Evolutionary conservation across 2,329 filamentous ascomycete genomes (phyloP).

Genomic region (Myrmaecium sp.): DNA sequence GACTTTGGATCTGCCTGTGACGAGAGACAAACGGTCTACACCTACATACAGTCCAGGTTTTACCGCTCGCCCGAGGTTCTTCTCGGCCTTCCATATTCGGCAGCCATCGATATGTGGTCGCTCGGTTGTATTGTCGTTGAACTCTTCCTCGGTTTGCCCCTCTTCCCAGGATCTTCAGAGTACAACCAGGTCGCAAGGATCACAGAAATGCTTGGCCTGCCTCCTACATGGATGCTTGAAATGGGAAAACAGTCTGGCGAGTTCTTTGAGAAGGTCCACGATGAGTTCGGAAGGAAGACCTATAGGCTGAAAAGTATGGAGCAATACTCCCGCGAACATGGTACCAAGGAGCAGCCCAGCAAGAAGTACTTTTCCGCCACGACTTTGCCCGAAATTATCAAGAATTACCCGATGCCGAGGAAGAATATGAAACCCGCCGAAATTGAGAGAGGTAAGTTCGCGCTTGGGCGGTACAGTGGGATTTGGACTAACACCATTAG

Average conservation of each 20-base stretch:
- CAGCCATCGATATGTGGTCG: constrained; percentile 99
- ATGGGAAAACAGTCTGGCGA: constrained; percentile 96
- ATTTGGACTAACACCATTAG: constrained; percentile 30
- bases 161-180: constrained; percentile 94
- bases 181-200: constrained; percentile 97
- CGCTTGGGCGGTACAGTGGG: neutral
- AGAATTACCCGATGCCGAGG: constrained; percentile 91
- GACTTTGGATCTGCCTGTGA: constrained; percentile 98
- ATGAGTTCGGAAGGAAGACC: constrained; percentile 81
- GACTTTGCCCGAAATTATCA: constrained; percentile 90
- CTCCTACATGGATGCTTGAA: constrained; percentile 97
- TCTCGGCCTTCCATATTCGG: constrained; percentile 90
- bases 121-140: constrained; percentile 96
- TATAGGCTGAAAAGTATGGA: constrained; percentile 96
- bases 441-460: constrained; percentile 69
- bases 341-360: constrained; percentile 94
- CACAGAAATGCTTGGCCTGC: constrained; percentile 92
- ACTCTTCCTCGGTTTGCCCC: constrained; percentile 79
- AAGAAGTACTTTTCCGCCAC: constrained; percentile 98
- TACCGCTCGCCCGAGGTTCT: constrained; percentile 94
- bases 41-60: constrained; percentile 96
- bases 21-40: constrained; percentile 95
- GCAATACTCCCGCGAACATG: constrained; percentile 88
- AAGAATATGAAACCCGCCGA: constrained; percentile 99
- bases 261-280: constrained; percentile 84